These are phyloP conservation scores for Trichoderma parareesei DNA, from an alignment of 495 filamentous ascomycete genomes.

Conservation along the genomic window DNA sequence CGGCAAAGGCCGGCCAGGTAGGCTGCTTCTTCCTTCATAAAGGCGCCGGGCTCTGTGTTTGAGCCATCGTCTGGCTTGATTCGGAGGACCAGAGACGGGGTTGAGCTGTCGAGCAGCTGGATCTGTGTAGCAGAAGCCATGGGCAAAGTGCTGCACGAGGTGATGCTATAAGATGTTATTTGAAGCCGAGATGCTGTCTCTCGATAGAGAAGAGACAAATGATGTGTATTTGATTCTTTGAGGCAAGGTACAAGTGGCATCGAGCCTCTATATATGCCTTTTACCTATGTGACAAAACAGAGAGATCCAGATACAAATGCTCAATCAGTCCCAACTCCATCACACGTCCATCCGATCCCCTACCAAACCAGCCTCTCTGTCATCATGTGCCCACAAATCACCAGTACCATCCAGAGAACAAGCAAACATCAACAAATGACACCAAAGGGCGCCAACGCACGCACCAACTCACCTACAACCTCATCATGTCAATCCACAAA, in stretches of 20 bases:
- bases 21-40: constrained; percentile 10
- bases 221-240: not conserved
- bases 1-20: not conserved
- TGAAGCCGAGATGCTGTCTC: not conserved
- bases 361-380: not conserved
- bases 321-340: not conserved
- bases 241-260: not conserved
- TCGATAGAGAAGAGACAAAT: not conserved
- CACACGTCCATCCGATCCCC: not conserved
- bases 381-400: not conserved
- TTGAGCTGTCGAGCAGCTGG: not conserved
- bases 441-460: not conserved
- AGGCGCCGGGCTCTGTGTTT: not conserved
- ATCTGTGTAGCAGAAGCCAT: constrained; percentile 4
- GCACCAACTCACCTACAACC: too few species aligned
- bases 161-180: not conserved
- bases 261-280: not conserved
- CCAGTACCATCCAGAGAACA: not conserved
- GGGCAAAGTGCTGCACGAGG: not conserved
- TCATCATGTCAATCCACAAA: too few species aligned
- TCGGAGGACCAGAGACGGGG: not conserved
- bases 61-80: not conserved
- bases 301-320: too few species aligned
- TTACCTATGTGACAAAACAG: too few species aligned
- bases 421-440: not conserved